These are phyloP conservation scores for Trebouxia sp. DNA, from an alignment of 139 green algal genomes.

Conservation along the genomic window DNA sequence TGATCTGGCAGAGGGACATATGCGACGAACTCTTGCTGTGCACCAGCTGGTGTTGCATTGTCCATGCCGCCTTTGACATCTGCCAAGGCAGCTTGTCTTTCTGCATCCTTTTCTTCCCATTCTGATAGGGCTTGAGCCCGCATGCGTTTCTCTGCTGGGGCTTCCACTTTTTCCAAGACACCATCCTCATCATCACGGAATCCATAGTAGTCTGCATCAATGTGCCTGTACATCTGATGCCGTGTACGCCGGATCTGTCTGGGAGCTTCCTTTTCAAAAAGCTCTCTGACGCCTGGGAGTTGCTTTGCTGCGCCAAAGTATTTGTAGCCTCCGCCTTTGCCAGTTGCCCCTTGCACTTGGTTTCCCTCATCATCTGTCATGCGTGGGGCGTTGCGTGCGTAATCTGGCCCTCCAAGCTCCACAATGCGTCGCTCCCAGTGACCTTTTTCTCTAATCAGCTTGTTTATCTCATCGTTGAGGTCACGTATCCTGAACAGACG, in stretches of 20 bases:
- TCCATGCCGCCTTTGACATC: slow-evolving; percentile 34
- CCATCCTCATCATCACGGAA: slow-evolving; percentile 95
- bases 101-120: slow-evolving; percentile 71
- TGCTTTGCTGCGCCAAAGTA: slow-evolving; percentile 99
- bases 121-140: slow-evolving; percentile 61
- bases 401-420: slow-evolving; percentile 95
- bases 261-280: slow-evolving; percentile 92
- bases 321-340: slow-evolving; percentile 71
- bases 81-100: slow-evolving; percentile 54
- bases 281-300: slow-evolving; percentile 95
- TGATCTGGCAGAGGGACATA: slow-evolving; percentile 93
- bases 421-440: slow-evolving; percentile 97
- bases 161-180: slow-evolving; percentile 79
- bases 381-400: slow-evolving; percentile 74
- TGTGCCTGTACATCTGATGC: slow-evolving; percentile 84
- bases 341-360: slow-evolving; percentile 40
- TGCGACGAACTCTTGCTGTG: slow-evolving; percentile 76
- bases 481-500: slow-evolving; percentile 83
- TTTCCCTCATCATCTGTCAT: slow-evolving; percentile 69
- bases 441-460: slow-evolving; percentile 96
- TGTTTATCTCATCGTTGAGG: slow-evolving; percentile 99
- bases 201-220: slow-evolving; percentile 98
- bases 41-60: background rate
- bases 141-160: slow-evolving; percentile 70
- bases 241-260: slow-evolving; percentile 69